Conservation (phyloP, 2,329 filamentous ascomycete genomes). For the Acarospora socialis region DNA sequence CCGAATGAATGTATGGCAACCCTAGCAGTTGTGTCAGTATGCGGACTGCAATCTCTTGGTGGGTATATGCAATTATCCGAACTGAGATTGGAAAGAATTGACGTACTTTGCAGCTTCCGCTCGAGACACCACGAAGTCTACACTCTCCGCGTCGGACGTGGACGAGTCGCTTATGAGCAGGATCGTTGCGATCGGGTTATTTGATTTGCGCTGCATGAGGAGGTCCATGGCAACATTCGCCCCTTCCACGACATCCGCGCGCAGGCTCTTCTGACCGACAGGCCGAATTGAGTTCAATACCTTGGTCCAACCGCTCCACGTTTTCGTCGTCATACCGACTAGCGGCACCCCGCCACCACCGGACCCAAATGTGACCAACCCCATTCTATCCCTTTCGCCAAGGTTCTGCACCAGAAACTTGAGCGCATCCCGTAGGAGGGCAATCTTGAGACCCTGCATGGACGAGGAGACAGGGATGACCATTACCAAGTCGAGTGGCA, state of each 20-base stretch:
- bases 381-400: slow-evolving; percentile 90
- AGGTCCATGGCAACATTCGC: slow-evolving; percentile 98
- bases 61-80: neutral
- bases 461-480: slow-evolving; percentile 95
- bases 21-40: slow-evolving; percentile 30
- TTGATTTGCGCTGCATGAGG: slow-evolving; percentile 92
- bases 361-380: slow-evolving; percentile 89
- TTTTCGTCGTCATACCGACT: slow-evolving; percentile 95
- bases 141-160: slow-evolving; percentile 83
- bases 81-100: neutral
- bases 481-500: slow-evolving; percentile 88
- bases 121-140: slow-evolving; percentile 92
- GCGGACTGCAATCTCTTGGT: slow-evolving; percentile 1
- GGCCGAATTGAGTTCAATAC: slow-evolving; percentile 78
- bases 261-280: slow-evolving; percentile 89
- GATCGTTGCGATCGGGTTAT: slow-evolving; percentile 89
- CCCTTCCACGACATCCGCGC: slow-evolving; percentile 91
- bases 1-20: slow-evolving; percentile 96
- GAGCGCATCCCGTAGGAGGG: slow-evolving; percentile 76
- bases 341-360: slow-evolving; percentile 85
- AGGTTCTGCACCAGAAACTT: slow-evolving; percentile 83
- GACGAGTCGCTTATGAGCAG: slow-evolving; percentile 95
- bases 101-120: slow-evolving; percentile 91
- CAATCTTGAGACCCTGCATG: slow-evolving; percentile 99
- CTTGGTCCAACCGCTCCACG: slow-evolving; percentile 82